Percentiles rank a stretch among this genome's conserved stretches.
Evolutionary conservation across 495 filamentous ascomycete species (phyloP).

Genomic region (Chlorociboria aeruginascens): DNA sequence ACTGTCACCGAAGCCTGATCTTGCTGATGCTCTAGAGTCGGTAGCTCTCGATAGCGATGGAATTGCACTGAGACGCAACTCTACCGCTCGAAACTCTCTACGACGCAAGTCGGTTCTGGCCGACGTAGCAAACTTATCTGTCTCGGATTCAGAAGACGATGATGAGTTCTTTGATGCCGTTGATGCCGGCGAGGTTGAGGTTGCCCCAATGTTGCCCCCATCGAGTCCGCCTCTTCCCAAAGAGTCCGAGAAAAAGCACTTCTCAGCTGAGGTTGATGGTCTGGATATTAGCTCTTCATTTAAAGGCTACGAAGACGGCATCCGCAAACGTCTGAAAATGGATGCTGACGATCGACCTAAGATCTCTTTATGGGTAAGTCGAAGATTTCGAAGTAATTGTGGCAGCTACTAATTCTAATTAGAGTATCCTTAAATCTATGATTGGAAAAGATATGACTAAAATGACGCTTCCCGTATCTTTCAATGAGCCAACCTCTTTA

Average conservation of each 20-base stretch:
- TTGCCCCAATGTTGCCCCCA: slow-evolving; percentile 40
- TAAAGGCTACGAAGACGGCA: slow-evolving; percentile 80
- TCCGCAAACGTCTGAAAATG: slow-evolving; percentile 68
- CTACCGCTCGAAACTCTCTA: slow-evolving; percentile 30
- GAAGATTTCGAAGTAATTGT: background rate
- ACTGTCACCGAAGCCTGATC: slow-evolving; percentile 14
- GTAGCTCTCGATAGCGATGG: slow-evolving; percentile 16
- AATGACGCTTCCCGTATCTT: slow-evolving; percentile 97
- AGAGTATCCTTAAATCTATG: slow-evolving; percentile 98
- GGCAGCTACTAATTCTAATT: slow-evolving; percentile 7
- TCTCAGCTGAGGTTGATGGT: slow-evolving; percentile 34
- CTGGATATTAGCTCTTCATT: slow-evolving; percentile 63
- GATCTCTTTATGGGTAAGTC: slow-evolving; percentile 86
- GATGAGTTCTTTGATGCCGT: slow-evolving; percentile 98
- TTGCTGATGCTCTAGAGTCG: slow-evolving; percentile 23
- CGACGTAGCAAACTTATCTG: slow-evolving; percentile 53
- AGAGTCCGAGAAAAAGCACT: slow-evolving; percentile 27
- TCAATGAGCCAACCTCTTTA: slow-evolving; percentile 97
- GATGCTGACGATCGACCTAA: slow-evolving; percentile 87
- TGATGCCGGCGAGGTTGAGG: slow-evolving; percentile 81
- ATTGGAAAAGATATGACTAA: slow-evolving; percentile 99
- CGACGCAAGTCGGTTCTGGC: slow-evolving; percentile 46
- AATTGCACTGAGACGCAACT: slow-evolving; percentile 23
- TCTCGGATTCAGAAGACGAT: slow-evolving; percentile 70
- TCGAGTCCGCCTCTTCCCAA: slow-evolving; percentile 22